phyloP scores from a whole-genome alignment of 2,329 filamentous ascomycete genomes.

The Alternaria angustiovoidea region DNA sequence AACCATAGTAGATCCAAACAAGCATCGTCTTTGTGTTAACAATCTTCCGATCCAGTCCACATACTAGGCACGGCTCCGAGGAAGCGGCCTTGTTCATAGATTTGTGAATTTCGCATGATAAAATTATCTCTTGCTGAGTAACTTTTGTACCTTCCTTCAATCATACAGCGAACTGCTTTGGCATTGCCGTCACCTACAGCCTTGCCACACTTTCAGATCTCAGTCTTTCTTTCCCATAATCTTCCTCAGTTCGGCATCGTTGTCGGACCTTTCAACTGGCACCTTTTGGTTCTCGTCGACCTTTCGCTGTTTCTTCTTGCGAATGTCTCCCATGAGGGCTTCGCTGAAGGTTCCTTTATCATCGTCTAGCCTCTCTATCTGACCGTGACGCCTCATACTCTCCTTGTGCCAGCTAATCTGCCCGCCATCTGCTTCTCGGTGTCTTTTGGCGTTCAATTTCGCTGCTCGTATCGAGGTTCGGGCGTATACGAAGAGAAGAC shows the following conservation, averaged over 20 bases:
- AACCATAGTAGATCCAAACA: neutral
- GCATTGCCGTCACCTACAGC: neutral
- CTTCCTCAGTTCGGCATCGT: slow-evolving; percentile 51
- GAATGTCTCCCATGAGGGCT: slow-evolving; percentile 43
- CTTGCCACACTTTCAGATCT: neutral
- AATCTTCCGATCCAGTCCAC: neutral
- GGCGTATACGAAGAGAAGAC: slow-evolving; percentile 68
- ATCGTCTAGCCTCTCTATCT: slow-evolving; percentile 55
- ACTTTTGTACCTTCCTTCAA: neutral
- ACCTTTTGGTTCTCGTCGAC: slow-evolving; percentile 35
- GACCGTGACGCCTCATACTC: slow-evolving; percentile 62
- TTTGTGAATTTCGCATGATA: neutral
- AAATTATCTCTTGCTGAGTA: neutral
- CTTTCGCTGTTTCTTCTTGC: slow-evolving; percentile 41
- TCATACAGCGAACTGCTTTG: neutral
- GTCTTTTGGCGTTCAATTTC: slow-evolving; percentile 69
- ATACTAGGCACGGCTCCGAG: neutral
- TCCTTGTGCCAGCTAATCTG: slow-evolving; percentile 65
- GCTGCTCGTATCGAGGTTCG: slow-evolving; percentile 71
- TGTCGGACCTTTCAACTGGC: slow-evolving; percentile 43
- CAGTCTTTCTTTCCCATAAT: slow-evolving; percentile 47
- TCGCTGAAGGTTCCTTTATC: slow-evolving; percentile 44
- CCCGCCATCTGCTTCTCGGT: slow-evolving; percentile 65
- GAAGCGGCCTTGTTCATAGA: neutral
- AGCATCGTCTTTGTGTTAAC: neutral